phyloP scores from a whole-genome alignment of 2,329 filamentous ascomycete species.

The Madurella mycetomatis region DNA sequence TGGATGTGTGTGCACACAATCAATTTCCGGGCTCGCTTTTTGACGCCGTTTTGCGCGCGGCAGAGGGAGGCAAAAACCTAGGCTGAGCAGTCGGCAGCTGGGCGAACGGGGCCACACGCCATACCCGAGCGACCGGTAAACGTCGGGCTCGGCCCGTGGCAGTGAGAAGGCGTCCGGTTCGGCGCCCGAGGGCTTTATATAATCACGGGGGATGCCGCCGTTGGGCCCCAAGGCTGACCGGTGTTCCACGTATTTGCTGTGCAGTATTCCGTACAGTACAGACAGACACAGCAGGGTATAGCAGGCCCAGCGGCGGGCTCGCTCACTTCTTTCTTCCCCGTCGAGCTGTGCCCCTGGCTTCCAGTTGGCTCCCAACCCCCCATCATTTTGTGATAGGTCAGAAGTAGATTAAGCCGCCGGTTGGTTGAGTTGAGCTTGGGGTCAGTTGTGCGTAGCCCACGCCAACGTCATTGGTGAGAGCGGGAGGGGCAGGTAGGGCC shows the following conservation, averaged over 20 bases:
- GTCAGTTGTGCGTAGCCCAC: not conserved
- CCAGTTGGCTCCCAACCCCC: not conserved
- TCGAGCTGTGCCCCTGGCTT: not conserved
- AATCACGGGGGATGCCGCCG: not conserved
- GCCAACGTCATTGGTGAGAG: constrained; percentile 9
- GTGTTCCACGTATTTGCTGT: too few relatives aligned
- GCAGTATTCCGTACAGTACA: too few relatives aligned
- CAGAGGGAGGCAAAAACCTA: too few relatives aligned
- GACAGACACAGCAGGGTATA: too few relatives aligned
- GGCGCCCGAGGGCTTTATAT: not conserved
- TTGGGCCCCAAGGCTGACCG: too few relatives aligned
- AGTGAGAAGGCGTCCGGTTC: not conserved
- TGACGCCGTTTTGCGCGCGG: not conserved
- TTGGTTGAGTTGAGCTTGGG: not conserved
- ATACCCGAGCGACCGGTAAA: not conserved
- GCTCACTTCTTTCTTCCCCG: too few relatives aligned
- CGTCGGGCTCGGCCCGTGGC: not conserved
- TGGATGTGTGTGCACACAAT: not conserved
- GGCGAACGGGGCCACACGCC: not conserved
- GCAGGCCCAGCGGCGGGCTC: too few relatives aligned
- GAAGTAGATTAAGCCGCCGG: not conserved
- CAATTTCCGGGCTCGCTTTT: not conserved
- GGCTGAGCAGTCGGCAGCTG: not conserved
- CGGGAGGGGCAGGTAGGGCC: not conserved
- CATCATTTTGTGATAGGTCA: not conserved